Evolutionary conservation across 805 yeast species (phyloP), one percentile per base, ranked within the genome.

Genomic region (Cyberlindnera japonica): DNA sequence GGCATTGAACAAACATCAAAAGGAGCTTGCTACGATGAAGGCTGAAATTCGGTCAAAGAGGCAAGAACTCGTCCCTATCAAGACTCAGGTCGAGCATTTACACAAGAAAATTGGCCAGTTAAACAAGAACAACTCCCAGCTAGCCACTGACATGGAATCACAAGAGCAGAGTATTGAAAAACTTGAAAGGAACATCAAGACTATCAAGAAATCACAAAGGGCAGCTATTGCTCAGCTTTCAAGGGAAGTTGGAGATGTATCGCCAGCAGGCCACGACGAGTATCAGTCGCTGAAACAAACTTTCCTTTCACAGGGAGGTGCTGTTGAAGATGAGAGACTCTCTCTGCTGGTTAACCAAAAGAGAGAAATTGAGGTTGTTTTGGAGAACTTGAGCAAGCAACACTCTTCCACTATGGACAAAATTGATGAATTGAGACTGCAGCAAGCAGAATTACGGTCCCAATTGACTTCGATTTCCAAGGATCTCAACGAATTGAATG

Each of bases 41-140:
- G 48, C 54, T 3, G 59, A 63, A n/a, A 58, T 74, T 14, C 81
- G 77, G 29, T 57, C 61, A 6, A 44, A 66, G 26, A 62, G 66
- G 20, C 71, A 71, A 37, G 71, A 72, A 6, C 50, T 84, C 37
- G 69, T 83, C 21, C 95, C 95, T 1, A 56, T 82, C 5, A 72
- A 70, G 23, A 75, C 87, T 7, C 79, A 77, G 45, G 72, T 72
- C 40, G 66, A 67, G 10, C 67, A 81, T 9, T 51, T 75, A 1
- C 49, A 56, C 10, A 68, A 68, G 35, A 81, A 79, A 46, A 62
- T 79, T 2, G 52, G 54, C 6, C 70, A 70, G 26, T 65, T 70
- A 33, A 69, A 69, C 35, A 65, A 64, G 26, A 75, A 80, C 54
- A 63, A 76, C 5, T 65, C 61, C 20, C 77, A 77, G 32, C 58